These are phyloP conservation scores for Russula brevipes DNA, from an alignment of 768 basidiomycete species.

Conservation along the genomic window DNA sequence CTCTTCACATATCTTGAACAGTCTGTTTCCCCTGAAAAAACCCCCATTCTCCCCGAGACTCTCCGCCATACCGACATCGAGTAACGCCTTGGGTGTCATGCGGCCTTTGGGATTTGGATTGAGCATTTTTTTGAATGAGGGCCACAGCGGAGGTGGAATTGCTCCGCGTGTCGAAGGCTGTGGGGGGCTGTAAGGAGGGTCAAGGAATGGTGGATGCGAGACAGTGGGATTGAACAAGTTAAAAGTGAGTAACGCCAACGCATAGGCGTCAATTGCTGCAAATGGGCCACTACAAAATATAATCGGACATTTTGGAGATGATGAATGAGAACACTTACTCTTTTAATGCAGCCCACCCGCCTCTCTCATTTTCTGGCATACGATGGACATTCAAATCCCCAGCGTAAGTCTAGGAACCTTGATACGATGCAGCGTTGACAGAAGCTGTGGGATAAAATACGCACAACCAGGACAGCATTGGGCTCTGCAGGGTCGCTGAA, in stretches of 20 bases:
- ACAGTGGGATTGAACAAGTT: conserved; percentile 75
- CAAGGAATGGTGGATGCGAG: conserved; percentile 63
- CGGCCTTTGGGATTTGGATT: conserved; percentile 84
- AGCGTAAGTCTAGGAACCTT: conserved; percentile 54
- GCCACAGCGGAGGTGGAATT: conserved; percentile 72
- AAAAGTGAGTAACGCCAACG: conserved; percentile 81
- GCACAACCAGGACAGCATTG: conserved; percentile 71
- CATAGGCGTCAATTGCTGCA: conserved; percentile 78
- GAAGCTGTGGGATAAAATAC: conserved; percentile 31
- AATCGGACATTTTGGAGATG: conserved; percentile 30
- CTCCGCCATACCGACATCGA: conserved; percentile 75
- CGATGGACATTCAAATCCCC: conserved; percentile 56
- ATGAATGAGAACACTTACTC: conserved; percentile 47
- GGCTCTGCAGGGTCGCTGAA: conserved; percentile 81
- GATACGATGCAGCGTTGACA: conserved; percentile 21
- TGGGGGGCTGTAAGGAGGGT: conserved; percentile 74
- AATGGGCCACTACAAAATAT: conserved; percentile 43
- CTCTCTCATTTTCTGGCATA: conserved; percentile 84
- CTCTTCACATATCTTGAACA: conserved; percentile 79
- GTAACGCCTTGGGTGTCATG: conserved; percentile 67
- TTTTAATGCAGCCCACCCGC: conserved; percentile 78
- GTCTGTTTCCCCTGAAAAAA: conserved; percentile 76
- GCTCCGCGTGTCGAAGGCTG: conserved; percentile 68
- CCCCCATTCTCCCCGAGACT: conserved; percentile 53
- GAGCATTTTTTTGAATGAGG: conserved; percentile 79